Conservation (phyloP, 2,329 filamentous ascomycete species). For the Acrodontium crateriforme region DNA sequence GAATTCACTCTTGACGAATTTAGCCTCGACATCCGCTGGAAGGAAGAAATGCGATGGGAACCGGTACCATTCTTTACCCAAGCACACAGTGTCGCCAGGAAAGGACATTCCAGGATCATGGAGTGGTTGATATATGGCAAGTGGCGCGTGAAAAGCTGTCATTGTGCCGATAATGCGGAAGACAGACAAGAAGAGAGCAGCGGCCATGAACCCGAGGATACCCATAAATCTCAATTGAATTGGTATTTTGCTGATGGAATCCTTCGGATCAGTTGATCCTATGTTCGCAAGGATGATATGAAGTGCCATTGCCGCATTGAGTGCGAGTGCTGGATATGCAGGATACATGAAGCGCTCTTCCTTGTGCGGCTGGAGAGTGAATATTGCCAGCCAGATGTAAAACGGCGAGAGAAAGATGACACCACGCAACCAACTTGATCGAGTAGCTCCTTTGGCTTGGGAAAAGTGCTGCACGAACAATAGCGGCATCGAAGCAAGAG, state of each 20-base stretch:
- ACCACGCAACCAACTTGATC: constrained; percentile 59
- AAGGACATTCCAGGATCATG: constrained; percentile 41
- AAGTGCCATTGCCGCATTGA: constrained; percentile 75
- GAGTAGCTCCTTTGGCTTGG: constrained; percentile 45
- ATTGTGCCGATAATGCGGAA: constrained; percentile 64
- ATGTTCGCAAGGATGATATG: constrained; percentile 67
- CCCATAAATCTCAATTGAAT: constrained; percentile 55
- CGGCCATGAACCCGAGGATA: constrained; percentile 42
- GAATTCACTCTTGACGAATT: constrained; percentile 87
- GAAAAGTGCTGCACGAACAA: constrained; percentile 59
- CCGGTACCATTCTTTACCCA: constrained; percentile 96
- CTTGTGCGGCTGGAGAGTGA: constrained; percentile 87
- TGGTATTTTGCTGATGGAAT: constrained; percentile 56
- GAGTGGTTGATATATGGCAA: constrained; percentile 56
- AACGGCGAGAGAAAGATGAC: constrained; percentile 71
- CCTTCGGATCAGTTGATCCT: constrained; percentile 53
- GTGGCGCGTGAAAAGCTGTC: constrained; percentile 69
- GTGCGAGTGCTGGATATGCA: constrained; percentile 73
- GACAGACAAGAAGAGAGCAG: constrained; percentile 44
- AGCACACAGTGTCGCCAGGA: constrained; percentile 60
- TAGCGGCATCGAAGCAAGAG: constrained; percentile 59
- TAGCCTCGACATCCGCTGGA: constrained; percentile 67
- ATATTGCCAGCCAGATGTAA: constrained; percentile 88
- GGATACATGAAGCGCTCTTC: constrained; percentile 99
- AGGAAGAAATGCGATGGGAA: constrained; percentile 90